These are phyloP conservation scores for Corchorus olitorius DNA, from an alignment of 345 rosid species.

Conservation along the genomic window DNA sequence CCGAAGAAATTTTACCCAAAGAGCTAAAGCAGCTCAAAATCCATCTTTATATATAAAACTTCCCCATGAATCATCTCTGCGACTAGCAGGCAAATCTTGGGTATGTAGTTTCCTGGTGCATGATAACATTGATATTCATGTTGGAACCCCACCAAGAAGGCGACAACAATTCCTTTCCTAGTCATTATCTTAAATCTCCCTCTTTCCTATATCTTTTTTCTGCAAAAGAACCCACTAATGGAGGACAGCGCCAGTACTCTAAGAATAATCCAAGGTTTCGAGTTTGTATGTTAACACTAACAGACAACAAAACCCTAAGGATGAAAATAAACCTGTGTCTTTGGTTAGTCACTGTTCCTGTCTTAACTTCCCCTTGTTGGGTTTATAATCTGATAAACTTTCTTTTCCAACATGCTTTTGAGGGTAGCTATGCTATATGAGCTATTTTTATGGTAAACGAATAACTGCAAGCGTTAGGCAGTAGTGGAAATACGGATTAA, in stretches of 20 bases:
- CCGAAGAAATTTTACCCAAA: constrained; percentile 14
- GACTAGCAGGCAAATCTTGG: constrained; percentile 22
- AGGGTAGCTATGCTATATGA: not conserved
- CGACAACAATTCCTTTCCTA: constrained; percentile 32
- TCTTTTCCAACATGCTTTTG: not conserved
- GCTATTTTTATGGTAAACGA: not conserved
- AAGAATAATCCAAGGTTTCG: constrained; percentile 28
- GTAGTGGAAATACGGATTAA: constrained; percentile 31
- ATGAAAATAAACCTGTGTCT: constrained; percentile 25
- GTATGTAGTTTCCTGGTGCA: constrained; percentile 18
- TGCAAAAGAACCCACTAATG: constrained; percentile 27
- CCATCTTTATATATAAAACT: constrained; percentile 12
- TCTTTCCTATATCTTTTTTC: constrained; percentile 21
- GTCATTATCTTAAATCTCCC: constrained; percentile 27
- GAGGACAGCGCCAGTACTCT: constrained; percentile 20
- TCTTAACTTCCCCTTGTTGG: constrained; percentile 7
- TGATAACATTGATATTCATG: constrained; percentile 18
- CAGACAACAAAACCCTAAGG: constrained; percentile 48
- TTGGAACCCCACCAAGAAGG: constrained; percentile 11
- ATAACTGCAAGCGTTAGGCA: constrained; percentile 18
- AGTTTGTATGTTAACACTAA: constrained; percentile 18
- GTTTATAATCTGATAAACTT: constrained; percentile 16
- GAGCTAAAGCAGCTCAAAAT: constrained; percentile 15
- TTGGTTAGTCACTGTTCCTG: constrained; percentile 15
- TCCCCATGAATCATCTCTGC: constrained; percentile 22